Evolutionary conservation across 164 flowering plant genomes (phyloP), one percentile per base, ranked within the genome.

Genomic region (Taxillus chinensis): DNA sequence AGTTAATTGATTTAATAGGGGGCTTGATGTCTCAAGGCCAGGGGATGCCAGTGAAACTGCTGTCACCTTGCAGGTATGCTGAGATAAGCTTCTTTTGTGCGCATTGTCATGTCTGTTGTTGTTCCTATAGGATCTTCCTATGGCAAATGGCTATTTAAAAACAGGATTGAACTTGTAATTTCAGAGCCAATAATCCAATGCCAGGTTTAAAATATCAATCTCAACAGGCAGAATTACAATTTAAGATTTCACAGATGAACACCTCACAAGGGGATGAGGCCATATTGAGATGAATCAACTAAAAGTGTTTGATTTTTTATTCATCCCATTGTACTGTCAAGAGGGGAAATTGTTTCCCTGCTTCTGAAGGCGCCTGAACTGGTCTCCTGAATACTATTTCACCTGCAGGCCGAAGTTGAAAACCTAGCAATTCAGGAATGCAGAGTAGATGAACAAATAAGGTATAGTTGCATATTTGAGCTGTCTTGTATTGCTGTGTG

Each of bases 1-100:
- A 61, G 42, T 64, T 59, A 11, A 45, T 55, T 69, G 45, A 40
- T 70, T 61, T 45, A 52, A 61, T 64, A 91, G 97, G 87, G 97
- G 92, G 64, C 70, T 82, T 61, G 93, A 83, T 67, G 86, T 77
- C 62, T 75, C 83, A 70, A 82, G 78, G 70, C 85, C 90, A 43
- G 83, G 82, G 57, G 96, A 86, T 48, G 62, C 66, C 57, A 86
- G 78, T 58, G 89, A 76, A 58, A 80, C 66, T 69, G 75, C 76
- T 74, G 15, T 79, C 41, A 79, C 67, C 62, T 72, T 91, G 67
- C 86, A 86, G 93, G 97, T 86, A 77, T 16, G n/a, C 49, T 2
- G 12, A 62, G 27, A 14, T 50, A 41, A 45, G 59, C 8, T 45
- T 45, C 13, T 48, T 55, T 45, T 13, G 5, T 55, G 27, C 6